Conservation (phyloP, 129 eudicot species). For the Daucus carota region DH1_v3.0 NC_030383.2:50051001-50051500, state of each 20-base stretch:
- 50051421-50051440: background rate
- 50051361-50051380: background rate
- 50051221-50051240: background rate
- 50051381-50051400: background rate
- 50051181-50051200: no score
- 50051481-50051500: background rate
- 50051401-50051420: no score
- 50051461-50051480: background rate
- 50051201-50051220: background rate
- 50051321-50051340: no score
- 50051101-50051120: no score
- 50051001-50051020: background rate
- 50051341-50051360: background rate
- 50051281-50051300: no score
- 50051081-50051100: background rate
- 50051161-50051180: no score
- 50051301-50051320: no score
- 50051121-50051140: no score
- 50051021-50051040: background rate
- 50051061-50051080: background rate
- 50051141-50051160: no score
- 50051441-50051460: no score
- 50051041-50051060: no score
- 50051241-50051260: background rate
- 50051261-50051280: background rate